Base-by-base conservation (phyloP, 768 basidiomycete genomes). In the Fomitopsis serialis region DNA sequence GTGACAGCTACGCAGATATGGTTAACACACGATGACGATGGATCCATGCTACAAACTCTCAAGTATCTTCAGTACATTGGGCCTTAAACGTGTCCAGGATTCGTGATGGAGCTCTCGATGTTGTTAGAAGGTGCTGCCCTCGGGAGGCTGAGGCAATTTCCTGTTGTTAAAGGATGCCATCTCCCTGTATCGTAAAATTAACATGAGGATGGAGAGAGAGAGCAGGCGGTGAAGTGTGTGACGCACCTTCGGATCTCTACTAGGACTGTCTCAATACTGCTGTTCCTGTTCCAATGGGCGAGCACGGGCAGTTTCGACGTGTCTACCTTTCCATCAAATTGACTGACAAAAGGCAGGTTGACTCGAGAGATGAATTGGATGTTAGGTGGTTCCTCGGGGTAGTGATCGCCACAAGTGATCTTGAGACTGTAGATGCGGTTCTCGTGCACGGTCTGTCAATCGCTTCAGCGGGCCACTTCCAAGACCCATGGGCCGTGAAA, bases 391-490 rank as follows among this genome's bases (percentile, higher is more conserved):
- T 53, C 52, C 45, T 96, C 91, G 25, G 91, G 90, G 68, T 94
- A 94, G 2, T 64, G 52, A 1, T 80, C 73, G 47, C 83, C 89
- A 63, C 96, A 98, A 64, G 76, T 74, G 67, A 99, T 95, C 74
- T 87, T 89, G 63, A 99, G 81, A 48, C 85, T 87, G 81, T 98
- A 99, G 73, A 98, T 99, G 50, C 97, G 83, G 74, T 98, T 99
- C 80, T 99, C 96, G 71, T 98, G 94, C 3, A 96, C 92, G 22
- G 94, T 96, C 91, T 96, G 61, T 15, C 46, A 60, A 45, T 57
- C 21, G 48, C 32, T 40, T 22, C 32, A 32, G 53, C 45, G 23
- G 11, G 37, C 37, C 15, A 40, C 37, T 40, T 15, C 5, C 15
- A 4, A 11, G 37, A 40, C 57, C 25, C 42, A 25, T 10, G 36